Percentiles rank a stretch among this genome's conserved stretches.
phyloP scores from a whole-genome alignment of 2,329 filamentous ascomycete species.

The Alternaria arborescens region DNA sequence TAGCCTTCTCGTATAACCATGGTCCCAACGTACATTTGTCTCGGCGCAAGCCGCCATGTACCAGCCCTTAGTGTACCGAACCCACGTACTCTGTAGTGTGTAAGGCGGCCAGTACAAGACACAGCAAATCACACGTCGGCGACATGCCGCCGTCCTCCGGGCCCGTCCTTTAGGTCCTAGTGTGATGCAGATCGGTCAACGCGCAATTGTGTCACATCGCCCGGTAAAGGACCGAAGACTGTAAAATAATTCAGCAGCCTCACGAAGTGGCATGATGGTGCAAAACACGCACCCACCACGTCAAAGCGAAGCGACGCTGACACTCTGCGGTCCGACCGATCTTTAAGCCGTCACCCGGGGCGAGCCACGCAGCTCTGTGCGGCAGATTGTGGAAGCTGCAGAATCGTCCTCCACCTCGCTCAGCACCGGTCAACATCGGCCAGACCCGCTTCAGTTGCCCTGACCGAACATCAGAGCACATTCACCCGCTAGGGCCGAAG shows the following conservation, averaged over 20 bases:
- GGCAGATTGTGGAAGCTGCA: conserved; percentile 3
- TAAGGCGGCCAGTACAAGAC: conserved; percentile 1
- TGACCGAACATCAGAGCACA: conserved; percentile 1
- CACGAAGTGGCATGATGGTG: conserved; percentile 1
- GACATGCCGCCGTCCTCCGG: conserved; percentile 13
- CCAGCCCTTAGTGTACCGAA: conserved; percentile 11
- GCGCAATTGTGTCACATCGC: conserved; percentile 14
- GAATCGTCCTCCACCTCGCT: conserved; percentile 5
- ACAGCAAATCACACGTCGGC: conserved; percentile 15
- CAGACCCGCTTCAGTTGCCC: conserved; percentile 18
- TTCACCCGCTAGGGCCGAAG: conserved; percentile 7
- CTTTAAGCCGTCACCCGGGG: conserved; percentile 7
- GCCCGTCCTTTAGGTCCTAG: conserved; percentile 8
- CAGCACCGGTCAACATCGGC: conserved; percentile 19
- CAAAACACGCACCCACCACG: neutral
- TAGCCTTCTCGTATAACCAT: conserved; percentile 8
- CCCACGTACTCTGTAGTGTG: neutral
- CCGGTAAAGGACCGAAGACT: conserved; percentile 17
- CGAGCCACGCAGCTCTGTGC: conserved; percentile 1
- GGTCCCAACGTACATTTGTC: conserved; percentile 6
- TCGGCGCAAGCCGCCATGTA: conserved; percentile 20
- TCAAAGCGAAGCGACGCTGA: neutral
- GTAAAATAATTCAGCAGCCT: conserved; percentile 6
- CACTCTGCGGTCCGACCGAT: conserved; percentile 7
- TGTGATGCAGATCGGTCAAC: conserved; percentile 4